These are phyloP conservation scores for Schizophyllum commune DNA, from an alignment of 1,284 basidiomycete genomes.

Conservation along the genomic window DNA sequence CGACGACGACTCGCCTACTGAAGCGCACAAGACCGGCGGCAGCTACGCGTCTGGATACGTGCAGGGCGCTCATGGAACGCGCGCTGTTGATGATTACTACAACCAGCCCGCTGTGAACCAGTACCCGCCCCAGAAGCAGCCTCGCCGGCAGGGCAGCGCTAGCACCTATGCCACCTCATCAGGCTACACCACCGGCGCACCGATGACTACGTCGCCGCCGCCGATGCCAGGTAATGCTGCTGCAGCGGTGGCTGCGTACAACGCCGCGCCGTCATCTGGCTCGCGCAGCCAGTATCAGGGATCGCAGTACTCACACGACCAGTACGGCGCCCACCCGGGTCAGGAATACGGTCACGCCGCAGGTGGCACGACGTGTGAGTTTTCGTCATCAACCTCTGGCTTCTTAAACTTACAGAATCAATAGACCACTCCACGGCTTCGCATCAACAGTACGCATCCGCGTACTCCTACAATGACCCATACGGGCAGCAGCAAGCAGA, in stretches of 20 bases:
- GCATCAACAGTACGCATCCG: conserved; percentile 41
- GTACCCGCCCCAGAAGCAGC: conserved; percentile 35
- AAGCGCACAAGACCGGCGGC: conserved; percentile 16
- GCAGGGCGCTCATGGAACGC: conserved; percentile 51
- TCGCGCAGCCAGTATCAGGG: conserved; percentile 11
- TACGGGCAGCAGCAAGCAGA: conserved; percentile 36
- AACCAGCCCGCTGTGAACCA: conserved; percentile 25
- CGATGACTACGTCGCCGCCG: conserved; percentile 16
- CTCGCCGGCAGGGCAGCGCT: conserved; percentile 11
- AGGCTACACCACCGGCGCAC: conserved; percentile 26
- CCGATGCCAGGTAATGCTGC: conserved; percentile 11
- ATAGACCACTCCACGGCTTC: conserved; percentile 46
- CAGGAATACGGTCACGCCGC: conserved; percentile 46
- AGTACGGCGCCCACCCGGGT: conserved; percentile 21
- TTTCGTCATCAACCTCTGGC: background rate
- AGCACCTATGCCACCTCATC: conserved; percentile 34
- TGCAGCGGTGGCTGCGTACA: conserved; percentile 12
- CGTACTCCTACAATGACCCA: conserved; percentile 43
- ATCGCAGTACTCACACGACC: conserved; percentile 22
- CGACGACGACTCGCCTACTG: conserved; percentile 27
- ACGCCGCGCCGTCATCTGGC: conserved; percentile 3
- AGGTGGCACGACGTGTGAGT: conserved; percentile 52
- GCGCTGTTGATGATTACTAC: conserved; percentile 71
- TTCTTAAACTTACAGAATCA: conserved; percentile 8
- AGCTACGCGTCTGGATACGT: conserved; percentile 48